Percentiles rank a stretch among this genome's conserved stretches.
phyloP scores from a whole-genome alignment of 768 basidiomycete genomes.

The Lactarius sp. region DNA sequence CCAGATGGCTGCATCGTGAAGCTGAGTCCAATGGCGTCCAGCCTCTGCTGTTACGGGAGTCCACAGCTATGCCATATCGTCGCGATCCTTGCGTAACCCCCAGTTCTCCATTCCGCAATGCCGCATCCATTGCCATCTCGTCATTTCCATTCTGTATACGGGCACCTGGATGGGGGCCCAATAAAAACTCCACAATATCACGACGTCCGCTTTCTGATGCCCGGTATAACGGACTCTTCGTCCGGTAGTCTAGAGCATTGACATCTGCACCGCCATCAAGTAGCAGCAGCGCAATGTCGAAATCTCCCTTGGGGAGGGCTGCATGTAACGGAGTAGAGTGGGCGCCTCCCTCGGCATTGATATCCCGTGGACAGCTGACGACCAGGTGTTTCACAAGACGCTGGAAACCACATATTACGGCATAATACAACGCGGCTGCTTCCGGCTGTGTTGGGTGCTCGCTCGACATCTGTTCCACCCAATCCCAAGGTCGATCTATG shows the following conservation, averaged over 20 bases:
- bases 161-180: neutral
- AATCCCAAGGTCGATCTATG: no score
- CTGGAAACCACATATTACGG: neutral
- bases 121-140: neutral
- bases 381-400: neutral
- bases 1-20: no score
- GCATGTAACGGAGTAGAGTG: neutral
- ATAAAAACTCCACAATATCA: neutral
- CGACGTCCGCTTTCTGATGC: neutral
- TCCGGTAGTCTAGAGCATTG: neutral
- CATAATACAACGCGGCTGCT: neutral
- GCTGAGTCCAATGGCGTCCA: no score
- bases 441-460: no score
- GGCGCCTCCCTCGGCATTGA: neutral
- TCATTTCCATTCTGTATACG: neutral
- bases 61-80: neutral
- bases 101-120: neutral
- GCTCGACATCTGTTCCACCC: no score
- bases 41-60: neutral
- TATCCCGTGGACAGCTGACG: neutral
- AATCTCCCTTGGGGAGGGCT: neutral
- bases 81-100: neutral
- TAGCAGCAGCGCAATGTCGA: neutral
- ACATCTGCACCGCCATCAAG: neutral
- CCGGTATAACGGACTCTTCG: neutral